These are phyloP conservation scores for Aspergillus sojae DNA, from an alignment of 2,329 filamentous ascomycete species.

Conservation along the genomic window DNA sequence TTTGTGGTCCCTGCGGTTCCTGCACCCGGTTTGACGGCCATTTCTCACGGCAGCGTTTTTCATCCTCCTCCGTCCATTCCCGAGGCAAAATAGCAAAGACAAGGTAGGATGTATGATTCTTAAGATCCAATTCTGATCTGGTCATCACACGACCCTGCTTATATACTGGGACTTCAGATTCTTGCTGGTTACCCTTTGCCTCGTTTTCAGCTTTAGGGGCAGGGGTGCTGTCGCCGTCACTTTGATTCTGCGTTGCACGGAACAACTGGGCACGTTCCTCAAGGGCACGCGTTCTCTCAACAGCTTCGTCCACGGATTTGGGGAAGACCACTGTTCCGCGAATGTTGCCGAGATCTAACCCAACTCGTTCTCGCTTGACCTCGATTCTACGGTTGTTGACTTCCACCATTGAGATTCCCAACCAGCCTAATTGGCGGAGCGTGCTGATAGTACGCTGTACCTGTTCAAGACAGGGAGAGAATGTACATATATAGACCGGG, in stretches of 20 bases:
- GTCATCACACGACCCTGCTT: constrained; percentile 78
- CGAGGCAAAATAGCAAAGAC: constrained; percentile 89
- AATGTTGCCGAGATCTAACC: constrained; percentile 68
- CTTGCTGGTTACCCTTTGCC: constrained; percentile 9
- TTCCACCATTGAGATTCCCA: constrained; percentile 92
- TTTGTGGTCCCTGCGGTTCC: constrained; percentile 28
- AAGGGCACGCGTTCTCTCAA: constrained; percentile 71
- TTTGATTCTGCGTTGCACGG: constrained; percentile 48
- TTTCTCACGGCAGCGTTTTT: constrained; percentile 65
- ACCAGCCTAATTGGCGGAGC: constrained; percentile 81
- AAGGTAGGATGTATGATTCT: constrained; percentile 96
- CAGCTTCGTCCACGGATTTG: constrained; percentile 73
- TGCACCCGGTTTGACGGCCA: constrained; percentile 65
- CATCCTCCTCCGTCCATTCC: constrained; percentile 82
- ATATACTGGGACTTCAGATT: constrained; percentile 55
- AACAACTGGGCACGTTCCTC: constrained; percentile 70
- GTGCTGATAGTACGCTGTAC: constrained; percentile 82
- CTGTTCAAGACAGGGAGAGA: constrained; percentile 96
- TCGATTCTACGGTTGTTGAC: constrained; percentile 78
- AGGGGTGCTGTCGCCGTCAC: constrained; percentile 19
- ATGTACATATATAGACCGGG: constrained; percentile 82
- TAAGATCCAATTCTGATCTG: constrained; percentile 82
- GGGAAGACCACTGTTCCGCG: constrained; percentile 69
- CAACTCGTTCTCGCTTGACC: constrained; percentile 78
- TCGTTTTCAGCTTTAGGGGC: constrained; percentile 22